Conservation (phyloP, 163 green algal species). For the Chloromonas sp. region DNA sequence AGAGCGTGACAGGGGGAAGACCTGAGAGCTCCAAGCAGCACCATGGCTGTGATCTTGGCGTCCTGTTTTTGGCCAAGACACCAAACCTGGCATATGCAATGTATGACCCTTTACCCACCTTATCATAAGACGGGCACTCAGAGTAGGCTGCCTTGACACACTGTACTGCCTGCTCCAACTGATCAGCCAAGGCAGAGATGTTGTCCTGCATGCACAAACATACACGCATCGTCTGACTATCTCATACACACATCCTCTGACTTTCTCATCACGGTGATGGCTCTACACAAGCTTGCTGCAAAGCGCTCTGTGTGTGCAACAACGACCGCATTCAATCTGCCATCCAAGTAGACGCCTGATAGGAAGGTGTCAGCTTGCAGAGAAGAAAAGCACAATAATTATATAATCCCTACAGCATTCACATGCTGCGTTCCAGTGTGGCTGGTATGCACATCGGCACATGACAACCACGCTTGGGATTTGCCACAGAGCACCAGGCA, state of each 20-base stretch:
- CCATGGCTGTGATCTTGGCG: too few relatives aligned
- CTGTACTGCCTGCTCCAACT: slow-evolving; percentile 67
- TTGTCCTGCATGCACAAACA: neutral
- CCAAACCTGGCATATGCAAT: too few relatives aligned
- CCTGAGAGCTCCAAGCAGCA: too few relatives aligned
- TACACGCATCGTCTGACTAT: neutral
- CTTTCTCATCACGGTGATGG: neutral
- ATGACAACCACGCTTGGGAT: too few relatives aligned
- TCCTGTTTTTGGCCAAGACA: too few relatives aligned
- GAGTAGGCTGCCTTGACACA: slow-evolving; percentile 83
- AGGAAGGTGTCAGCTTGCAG: neutral
- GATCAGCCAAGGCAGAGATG: slow-evolving; percentile 49
- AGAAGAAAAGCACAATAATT: neutral
- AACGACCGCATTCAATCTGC: neutral
- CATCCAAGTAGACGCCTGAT: slow-evolving; percentile 2
- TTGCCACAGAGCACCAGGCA: too few relatives aligned
- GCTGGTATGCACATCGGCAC: too few relatives aligned
- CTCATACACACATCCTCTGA: too few relatives aligned
- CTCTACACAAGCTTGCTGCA: neutral
- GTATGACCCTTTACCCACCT: slow-evolving; percentile 21
- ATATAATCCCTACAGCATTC: neutral
- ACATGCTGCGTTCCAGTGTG: too few relatives aligned
- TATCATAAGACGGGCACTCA: slow-evolving; percentile 86
- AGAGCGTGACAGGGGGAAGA: too few relatives aligned
- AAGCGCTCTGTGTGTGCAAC: neutral